Percentiles rank a stretch among this genome's conserved stretches.
These are phyloP conservation scores for Abortiporus biennis DNA, from an alignment of 1,284 basidiomycete species.

Conservation along the genomic window DNA sequence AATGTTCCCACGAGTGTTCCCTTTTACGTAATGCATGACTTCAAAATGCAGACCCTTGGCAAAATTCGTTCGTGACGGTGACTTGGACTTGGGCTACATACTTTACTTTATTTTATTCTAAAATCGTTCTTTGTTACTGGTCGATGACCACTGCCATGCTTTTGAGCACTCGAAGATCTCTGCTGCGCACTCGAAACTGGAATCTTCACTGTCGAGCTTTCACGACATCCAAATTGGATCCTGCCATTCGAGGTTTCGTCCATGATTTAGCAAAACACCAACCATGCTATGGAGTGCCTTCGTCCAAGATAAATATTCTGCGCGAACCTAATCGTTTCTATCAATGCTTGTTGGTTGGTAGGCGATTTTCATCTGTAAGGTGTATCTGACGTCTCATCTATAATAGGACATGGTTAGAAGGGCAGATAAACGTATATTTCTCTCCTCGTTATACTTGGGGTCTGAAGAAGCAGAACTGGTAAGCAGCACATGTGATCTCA, in stretches of 20 bases:
- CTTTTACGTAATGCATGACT: not conserved
- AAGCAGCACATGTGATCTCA: slow-evolving; percentile 11
- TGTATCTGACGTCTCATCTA: not conserved
- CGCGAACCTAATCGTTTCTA: slow-evolving; percentile 33
- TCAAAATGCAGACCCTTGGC: not conserved
- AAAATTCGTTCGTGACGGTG: not conserved
- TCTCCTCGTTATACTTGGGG: slow-evolving; percentile 60
- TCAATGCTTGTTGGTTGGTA: slow-evolving; percentile 30
- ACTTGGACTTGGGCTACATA: too few species aligned
- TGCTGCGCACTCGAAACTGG: too few species aligned
- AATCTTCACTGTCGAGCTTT: too few species aligned
- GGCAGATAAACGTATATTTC: slow-evolving; percentile 74
- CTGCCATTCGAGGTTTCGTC: slow-evolving; percentile 21
- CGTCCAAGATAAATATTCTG: slow-evolving; percentile 31
- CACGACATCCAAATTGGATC: slow-evolving; percentile 18
- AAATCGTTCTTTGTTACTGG: not conserved
- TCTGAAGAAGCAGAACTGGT: slow-evolving; percentile 29
- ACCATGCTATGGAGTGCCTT: slow-evolving; percentile 31
- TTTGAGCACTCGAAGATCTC: too few species aligned
- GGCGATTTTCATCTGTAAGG: not conserved
- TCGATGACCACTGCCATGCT: too few species aligned
- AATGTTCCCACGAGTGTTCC: slow-evolving; percentile 8
- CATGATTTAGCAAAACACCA: slow-evolving; percentile 25
- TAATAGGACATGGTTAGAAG: slow-evolving; percentile 67
- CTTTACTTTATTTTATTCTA: not conserved